Evolutionary conservation across 176 grass and related monocot genomes (phyloP).

Genomic region (sorghum (Sorghum bicolor)): DNA sequence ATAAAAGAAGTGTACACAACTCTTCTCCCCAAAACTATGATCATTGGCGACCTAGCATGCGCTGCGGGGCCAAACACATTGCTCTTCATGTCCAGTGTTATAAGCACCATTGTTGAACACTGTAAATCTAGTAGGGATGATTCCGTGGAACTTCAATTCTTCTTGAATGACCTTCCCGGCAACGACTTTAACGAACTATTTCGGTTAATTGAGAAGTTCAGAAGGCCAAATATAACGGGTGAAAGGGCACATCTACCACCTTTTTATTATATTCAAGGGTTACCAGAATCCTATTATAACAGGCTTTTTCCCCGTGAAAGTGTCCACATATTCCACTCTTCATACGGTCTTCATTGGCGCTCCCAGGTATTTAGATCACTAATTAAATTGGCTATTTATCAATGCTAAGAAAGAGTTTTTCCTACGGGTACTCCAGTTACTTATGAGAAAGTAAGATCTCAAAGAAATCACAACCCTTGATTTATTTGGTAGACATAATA

Average conservation of each 20-base stretch:
- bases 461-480: too few relatives aligned
- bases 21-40: background rate
- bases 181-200: background rate
- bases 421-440: background rate
- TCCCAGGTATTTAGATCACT: background rate
- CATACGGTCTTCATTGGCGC: constrained; percentile 29
- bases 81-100: background rate
- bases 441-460: background rate
- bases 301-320: constrained; percentile 36
- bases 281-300: constrained; percentile 40
- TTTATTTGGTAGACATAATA: too few relatives aligned
- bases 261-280: constrained; percentile 12
- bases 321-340: constrained; percentile 50
- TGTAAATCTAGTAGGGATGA: background rate
- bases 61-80: background rate
- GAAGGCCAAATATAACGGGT: background rate
- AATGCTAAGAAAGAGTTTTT: background rate
- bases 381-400: background rate
- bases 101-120: background rate
- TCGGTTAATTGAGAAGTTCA: background rate
- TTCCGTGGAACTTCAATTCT: background rate
- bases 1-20: background rate
- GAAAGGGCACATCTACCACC: background rate
- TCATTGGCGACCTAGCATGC: background rate
- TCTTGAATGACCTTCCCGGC: background rate